Evolutionary conservation across 441 rosid species (phyloP), one percentile per base, ranked within the genome.

Genomic region (Brassica balearica): DNA sequence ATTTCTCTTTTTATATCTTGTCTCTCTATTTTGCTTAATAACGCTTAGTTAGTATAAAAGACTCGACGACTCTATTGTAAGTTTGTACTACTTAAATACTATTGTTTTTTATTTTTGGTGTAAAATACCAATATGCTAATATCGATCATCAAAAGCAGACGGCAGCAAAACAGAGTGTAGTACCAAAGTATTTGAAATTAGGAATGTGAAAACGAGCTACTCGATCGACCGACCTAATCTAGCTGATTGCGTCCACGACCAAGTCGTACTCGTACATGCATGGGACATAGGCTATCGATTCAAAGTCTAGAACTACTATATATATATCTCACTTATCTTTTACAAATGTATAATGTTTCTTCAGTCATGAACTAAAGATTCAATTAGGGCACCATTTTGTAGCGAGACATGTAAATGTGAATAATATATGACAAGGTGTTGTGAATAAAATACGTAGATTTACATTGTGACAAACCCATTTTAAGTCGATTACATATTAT

Each of bases 121-220:
- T 76, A 29, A 76, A 61, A 61, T 61, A 69, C 46, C 67, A 34
- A 17, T 7, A 53, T 65, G 55, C 14, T 12, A 25, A 48, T 48
- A n/a, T 48, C 15, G 55, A 48, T 48, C 55, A 46, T 46, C 15
- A 46, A 46, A 46, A 46, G 53, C 15, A 48, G 55, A 12, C 15
- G 55, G 6, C 55, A 48, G 4, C 6, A 48, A 48, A 48, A 48
- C 55, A 48, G 55, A 46, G 55, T n/a, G 55, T n/a, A 4, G 55
- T 12, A 46, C 3, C 53, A 11, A 46, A 3, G 53, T 11, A 48
- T 48, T 3, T 4, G 55, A 11, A 34, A 34, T 34, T 34, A 48
- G 55, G 2, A 48, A 12, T 48, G 53, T 11, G 53, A 46, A 46
- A 46, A 11, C 15, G 53, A 4, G 7, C 15, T 46, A 46, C 53